A percentile compares a stretch with the other conserved stretches of the same genome.
These are phyloP conservation scores for Pilobolus umbonatus DNA, from an alignment of 192 early-diverging fungal genomes.

Conservation along the genomic window DNA sequence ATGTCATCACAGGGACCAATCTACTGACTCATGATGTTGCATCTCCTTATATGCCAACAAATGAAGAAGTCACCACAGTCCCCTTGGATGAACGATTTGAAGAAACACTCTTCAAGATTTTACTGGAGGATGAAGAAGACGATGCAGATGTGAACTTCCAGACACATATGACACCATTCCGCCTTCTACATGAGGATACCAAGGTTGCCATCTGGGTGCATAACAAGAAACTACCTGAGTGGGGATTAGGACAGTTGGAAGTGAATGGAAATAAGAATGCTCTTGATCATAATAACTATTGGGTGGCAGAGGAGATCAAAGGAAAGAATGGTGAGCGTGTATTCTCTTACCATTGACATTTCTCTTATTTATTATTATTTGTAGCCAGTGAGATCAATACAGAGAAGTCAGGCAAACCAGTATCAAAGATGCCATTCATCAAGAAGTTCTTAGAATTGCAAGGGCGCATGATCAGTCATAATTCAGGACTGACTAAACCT, in stretches of 20 bases:
- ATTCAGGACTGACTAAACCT: slow-evolving; percentile 80
- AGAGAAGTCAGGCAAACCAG: slow-evolving; percentile 49
- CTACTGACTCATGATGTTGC: slow-evolving; percentile 65
- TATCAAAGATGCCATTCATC: slow-evolving; percentile 62
- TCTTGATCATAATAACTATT: slow-evolving; percentile 65
- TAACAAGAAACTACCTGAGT: slow-evolving; percentile 65
- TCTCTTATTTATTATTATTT: slow-evolving; percentile 21
- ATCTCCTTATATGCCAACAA: slow-evolving; percentile 56
- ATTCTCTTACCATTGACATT: neutral
- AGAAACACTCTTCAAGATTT: slow-evolving; percentile 55
- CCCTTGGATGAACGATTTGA: slow-evolving; percentile 50
- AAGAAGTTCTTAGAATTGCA: slow-evolving; percentile 89
- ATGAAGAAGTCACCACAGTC: slow-evolving; percentile 62
- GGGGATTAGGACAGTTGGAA: slow-evolving; percentile 87
- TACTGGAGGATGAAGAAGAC: slow-evolving; percentile 47
- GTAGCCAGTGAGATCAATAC: slow-evolving; percentile 41
- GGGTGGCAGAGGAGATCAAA: slow-evolving; percentile 70
- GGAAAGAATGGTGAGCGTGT: slow-evolving; percentile 42
- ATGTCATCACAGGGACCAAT: slow-evolving; percentile 53
- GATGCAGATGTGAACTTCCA: slow-evolving; percentile 26
- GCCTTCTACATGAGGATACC: slow-evolving; percentile 71
- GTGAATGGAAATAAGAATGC: slow-evolving; percentile 90
- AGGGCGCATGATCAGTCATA: slow-evolving; percentile 86
- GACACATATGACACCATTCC: slow-evolving; percentile 60
- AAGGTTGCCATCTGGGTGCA: slow-evolving; percentile 79